A percentile compares a stretch with the other conserved stretches of the same genome.
Conservation (phyloP, 2,329 filamentous ascomycete species). For the Colletotrichum sp. region DNA sequence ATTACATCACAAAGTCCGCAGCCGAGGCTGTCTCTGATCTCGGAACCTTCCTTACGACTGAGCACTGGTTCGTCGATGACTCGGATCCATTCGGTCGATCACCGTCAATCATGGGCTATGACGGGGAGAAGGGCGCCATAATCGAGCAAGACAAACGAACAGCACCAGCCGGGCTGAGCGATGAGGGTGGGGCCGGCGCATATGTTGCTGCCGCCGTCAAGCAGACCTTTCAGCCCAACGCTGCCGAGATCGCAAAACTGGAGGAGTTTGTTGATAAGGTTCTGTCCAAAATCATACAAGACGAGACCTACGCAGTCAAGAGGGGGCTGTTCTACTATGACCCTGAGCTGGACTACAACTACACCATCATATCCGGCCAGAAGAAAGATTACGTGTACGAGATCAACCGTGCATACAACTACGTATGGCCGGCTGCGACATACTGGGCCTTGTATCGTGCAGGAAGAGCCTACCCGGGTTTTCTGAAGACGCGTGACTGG, state of each 20-base stretch:
- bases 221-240: constrained; percentile 53
- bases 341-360: constrained; percentile 44
- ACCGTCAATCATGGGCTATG: constrained; percentile 62
- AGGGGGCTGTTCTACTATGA: constrained; percentile 61
- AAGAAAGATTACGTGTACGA: constrained; percentile 46
- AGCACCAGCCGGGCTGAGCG: constrained; percentile 64
- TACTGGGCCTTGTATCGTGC: constrained; percentile 65
- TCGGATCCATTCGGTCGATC: constrained; percentile 59
- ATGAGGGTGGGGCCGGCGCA: constrained; percentile 62
- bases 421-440: constrained; percentile 58
- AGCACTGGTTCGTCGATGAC: constrained; percentile 55
- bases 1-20: constrained; percentile 55
- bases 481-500: constrained; percentile 47
- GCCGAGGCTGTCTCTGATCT: constrained; percentile 48
- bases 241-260: constrained; percentile 53
- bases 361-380: constrained; percentile 45
- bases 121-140: constrained; percentile 49
- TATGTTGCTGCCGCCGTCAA: constrained; percentile 61
- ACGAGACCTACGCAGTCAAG: constrained; percentile 46
- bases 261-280: constrained; percentile 59
- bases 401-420: constrained; percentile 60
- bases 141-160: constrained; percentile 53
- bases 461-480: constrained; percentile 50
- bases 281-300: constrained; percentile 54
- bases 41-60: constrained; percentile 57